phyloP scores from a whole-genome alignment of 1,139 yeast genomes.

The Candida sp. region DNA sequence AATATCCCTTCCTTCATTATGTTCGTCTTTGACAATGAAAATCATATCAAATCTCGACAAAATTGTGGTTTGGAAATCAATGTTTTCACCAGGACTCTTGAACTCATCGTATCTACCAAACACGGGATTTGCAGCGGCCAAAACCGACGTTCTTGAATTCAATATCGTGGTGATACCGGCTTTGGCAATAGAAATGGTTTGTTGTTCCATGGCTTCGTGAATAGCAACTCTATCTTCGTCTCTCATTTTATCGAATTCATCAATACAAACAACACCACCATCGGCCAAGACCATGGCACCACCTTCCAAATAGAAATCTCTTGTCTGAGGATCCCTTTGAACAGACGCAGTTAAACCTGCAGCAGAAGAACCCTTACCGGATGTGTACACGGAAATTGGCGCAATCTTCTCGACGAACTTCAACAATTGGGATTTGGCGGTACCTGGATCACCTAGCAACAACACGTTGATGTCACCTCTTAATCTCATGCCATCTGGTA shows the following conservation, averaged over 20 bases:
- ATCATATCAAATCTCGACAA: conserved; percentile 99
- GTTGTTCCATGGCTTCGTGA: conserved; percentile 99
- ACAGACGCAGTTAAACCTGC: conserved; percentile 99
- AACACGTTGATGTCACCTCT: conserved; percentile 98
- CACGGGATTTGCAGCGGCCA: conserved; percentile 98
- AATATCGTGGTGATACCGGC: conserved; percentile 98
- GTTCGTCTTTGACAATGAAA: conserved; percentile 95
- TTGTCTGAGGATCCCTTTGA: conserved; percentile 85
- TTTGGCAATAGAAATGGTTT: conserved; percentile 98
- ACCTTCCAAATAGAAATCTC: conserved; percentile 96
- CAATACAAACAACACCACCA: conserved; percentile 99
- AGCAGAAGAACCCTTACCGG: conserved; percentile 99
- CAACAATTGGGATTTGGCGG: conserved; percentile 95
- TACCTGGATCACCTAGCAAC: conserved; percentile 97
- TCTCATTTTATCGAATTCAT: conserved; percentile 99
- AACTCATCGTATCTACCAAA: conserved; percentile 96
- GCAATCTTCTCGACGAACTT: conserved; percentile 95
- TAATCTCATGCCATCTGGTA: conserved; percentile 96
- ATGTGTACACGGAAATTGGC: conserved; percentile 94
- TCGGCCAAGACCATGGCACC: conserved; percentile 99
- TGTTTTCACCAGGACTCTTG: conserved; percentile 97
- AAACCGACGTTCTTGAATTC: conserved; percentile 93
- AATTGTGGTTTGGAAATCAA: conserved; percentile 96
- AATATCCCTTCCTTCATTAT: conserved; percentile 83
- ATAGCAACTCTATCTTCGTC: conserved; percentile 99